phyloP scores from a whole-genome alignment of 768 basidiomycete species.

The Kwoniella bestiolae region DNA sequence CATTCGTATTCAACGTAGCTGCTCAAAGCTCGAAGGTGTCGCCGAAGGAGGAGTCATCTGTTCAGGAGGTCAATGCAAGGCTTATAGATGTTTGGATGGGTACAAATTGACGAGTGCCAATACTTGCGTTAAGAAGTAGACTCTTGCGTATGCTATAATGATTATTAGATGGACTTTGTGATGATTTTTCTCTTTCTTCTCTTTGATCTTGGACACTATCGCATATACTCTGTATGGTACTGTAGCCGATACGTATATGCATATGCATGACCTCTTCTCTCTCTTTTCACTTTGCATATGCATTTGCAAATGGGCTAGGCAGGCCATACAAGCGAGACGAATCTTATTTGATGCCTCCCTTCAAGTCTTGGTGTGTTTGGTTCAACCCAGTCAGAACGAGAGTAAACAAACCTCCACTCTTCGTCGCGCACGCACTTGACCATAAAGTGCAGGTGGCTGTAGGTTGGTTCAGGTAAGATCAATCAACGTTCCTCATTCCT shows the following conservation, averaged over 20 bases:
- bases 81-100: slow-evolving; percentile 21
- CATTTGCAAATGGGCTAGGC: too few species aligned
- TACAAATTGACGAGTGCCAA: slow-evolving; percentile 11
- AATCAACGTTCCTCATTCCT: too few species aligned
- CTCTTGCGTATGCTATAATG: too few species aligned
- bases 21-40: slow-evolving; percentile 19
- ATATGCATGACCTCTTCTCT: too few species aligned
- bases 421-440: too few species aligned
- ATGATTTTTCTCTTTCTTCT: not conserved
- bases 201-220: not conserved
- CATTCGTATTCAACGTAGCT: slow-evolving; percentile 6
- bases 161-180: not conserved
- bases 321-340: too few species aligned
- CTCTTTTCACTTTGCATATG: too few species aligned
- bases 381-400: not conserved
- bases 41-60: slow-evolving; percentile 21
- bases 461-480: too few species aligned
- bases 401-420: slow-evolving; percentile 10
- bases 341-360: too few species aligned
- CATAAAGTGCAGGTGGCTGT: too few species aligned
- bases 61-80: slow-evolving; percentile 18
- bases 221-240: too few species aligned
- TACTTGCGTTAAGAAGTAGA: slow-evolving; percentile 14
- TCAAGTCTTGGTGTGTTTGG: slow-evolving; percentile 6
- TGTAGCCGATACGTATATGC: too few species aligned